A percentile compares a stretch with the other conserved stretches of the same genome.
phyloP scores from a whole-genome alignment of 164 flowering plant genomes.

The Magnolia changhungtana region DNA sequence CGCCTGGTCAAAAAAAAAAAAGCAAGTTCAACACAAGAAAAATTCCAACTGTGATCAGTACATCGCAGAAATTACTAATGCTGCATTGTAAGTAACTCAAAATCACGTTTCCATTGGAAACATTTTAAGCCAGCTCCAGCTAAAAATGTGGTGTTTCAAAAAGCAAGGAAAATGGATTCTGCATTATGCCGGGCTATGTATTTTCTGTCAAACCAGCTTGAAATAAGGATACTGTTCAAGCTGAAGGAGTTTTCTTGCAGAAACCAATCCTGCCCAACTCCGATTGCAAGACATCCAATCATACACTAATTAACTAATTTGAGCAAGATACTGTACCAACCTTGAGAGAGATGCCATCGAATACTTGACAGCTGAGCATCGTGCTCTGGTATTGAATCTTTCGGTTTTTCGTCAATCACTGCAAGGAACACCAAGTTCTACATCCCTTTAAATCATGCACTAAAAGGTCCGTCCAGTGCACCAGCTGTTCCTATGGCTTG shows the following conservation, averaged over 20 bases:
- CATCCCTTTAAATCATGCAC: slow-evolving; percentile 23
- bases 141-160: background rate
- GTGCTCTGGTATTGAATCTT: slow-evolving; percentile 71
- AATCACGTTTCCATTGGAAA: background rate
- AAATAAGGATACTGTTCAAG: background rate
- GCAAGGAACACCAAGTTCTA: slow-evolving; percentile 45
- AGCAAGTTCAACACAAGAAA: background rate
- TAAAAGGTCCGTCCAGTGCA: slow-evolving; percentile 22
- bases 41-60: background rate
- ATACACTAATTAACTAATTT: background rate
- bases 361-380: slow-evolving; percentile 83
- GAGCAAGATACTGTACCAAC: slow-evolving; percentile 26
- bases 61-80: background rate
- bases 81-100: background rate
- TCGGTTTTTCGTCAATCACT: slow-evolving; percentile 83
- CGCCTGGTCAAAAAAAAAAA: slow-evolving; percentile 41
- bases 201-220: background rate
- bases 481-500: slow-evolving; percentile 16
- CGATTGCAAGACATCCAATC: background rate
- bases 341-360: slow-evolving; percentile 97
- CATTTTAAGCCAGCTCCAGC: background rate
- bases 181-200: background rate
- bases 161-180: background rate
- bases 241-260: background rate
- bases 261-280: background rate